phyloP scores from a whole-genome alignment of 2,329 filamentous ascomycete species.

The Pleomassaria siparia region DNA sequence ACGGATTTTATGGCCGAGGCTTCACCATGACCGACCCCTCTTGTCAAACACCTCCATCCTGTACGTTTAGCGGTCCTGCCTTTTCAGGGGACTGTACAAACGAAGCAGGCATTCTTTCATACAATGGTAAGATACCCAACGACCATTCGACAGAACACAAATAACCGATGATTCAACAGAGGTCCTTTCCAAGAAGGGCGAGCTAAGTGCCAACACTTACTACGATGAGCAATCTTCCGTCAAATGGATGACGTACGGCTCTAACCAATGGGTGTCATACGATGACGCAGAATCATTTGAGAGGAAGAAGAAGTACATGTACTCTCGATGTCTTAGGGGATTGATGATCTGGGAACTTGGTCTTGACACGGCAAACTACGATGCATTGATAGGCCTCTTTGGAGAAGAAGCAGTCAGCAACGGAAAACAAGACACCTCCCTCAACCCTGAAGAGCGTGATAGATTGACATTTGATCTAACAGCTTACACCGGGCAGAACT shows the following conservation, averaged over 20 bases:
- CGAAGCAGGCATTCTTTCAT: slow-evolving; percentile 13
- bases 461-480: not conserved
- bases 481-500: not conserved
- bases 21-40: slow-evolving; percentile 24
- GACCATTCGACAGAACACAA: no score
- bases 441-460: not conserved
- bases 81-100: slow-evolving; percentile 9
- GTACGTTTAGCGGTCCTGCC: slow-evolving; percentile 7
- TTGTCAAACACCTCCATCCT: slow-evolving; percentile 8
- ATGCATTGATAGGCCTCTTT: not conserved
- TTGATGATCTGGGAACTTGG: slow-evolving; percentile 3
- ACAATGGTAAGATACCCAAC: slow-evolving; percentile 21
- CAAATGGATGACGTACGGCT: slow-evolving; percentile 32
- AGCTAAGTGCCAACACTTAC: not conserved
- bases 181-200: not conserved
- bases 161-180: no score
- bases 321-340: not conserved
- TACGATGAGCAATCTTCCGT: slow-evolving; percentile 19
- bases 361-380: not conserved
- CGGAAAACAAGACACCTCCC: not conserved
- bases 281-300: slow-evolving; percentile 3
- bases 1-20: slow-evolving; percentile 48
- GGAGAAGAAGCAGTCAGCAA: not conserved
- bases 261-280: slow-evolving; percentile 5
- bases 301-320: not conserved